phyloP scores from a whole-genome alignment of 1,139 yeast genomes.

The Saccharomyces hybrid region DNA sequence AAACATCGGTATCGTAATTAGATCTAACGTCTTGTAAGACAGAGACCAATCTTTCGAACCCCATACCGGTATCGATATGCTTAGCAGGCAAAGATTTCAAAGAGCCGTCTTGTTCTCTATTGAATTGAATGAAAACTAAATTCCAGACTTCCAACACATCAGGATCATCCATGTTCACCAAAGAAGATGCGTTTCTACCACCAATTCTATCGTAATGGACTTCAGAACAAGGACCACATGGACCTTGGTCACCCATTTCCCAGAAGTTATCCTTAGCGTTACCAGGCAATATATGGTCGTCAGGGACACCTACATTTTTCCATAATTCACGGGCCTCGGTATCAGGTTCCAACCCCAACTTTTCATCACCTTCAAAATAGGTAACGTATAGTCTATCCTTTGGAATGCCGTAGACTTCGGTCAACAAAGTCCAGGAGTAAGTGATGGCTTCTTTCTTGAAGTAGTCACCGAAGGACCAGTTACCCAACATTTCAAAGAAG shows the following conservation, averaged over 20 bases:
- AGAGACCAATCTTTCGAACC: conserved; percentile 94
- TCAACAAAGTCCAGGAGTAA: conserved; percentile 85
- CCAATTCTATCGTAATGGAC: conserved; percentile 96
- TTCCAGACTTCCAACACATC: conserved; percentile 97
- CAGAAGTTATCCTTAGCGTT: conserved; percentile 87
- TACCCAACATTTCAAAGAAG: conserved; percentile 97
- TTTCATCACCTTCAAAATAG: conserved; percentile 87
- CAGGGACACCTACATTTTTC: conserved; percentile 81
- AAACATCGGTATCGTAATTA: conserved; percentile 95
- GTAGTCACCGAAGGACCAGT: conserved; percentile 99
- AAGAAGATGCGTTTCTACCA: conserved; percentile 83
- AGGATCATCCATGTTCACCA: conserved; percentile 95
- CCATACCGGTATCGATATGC: conserved; percentile 97
- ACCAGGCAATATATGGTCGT: conserved; percentile 90
- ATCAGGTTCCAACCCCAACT: conserved; percentile 84
- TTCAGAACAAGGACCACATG: conserved; percentile 99
- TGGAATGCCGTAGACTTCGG: conserved; percentile 72
- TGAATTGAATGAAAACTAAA: conserved; percentile 90
- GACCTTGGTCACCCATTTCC: conserved; percentile 99
- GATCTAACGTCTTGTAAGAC: conserved; percentile 83
- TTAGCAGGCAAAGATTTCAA: conserved; percentile 81
- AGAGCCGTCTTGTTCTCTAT: conserved; percentile 84
- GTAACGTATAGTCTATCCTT: conserved; percentile 82
- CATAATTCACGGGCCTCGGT: conserved; percentile 85
- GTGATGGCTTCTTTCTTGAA: conserved; percentile 88